Conservation (phyloP, 2,329 filamentous ascomycete species). For the Neoarthrinium moseri region DNA sequence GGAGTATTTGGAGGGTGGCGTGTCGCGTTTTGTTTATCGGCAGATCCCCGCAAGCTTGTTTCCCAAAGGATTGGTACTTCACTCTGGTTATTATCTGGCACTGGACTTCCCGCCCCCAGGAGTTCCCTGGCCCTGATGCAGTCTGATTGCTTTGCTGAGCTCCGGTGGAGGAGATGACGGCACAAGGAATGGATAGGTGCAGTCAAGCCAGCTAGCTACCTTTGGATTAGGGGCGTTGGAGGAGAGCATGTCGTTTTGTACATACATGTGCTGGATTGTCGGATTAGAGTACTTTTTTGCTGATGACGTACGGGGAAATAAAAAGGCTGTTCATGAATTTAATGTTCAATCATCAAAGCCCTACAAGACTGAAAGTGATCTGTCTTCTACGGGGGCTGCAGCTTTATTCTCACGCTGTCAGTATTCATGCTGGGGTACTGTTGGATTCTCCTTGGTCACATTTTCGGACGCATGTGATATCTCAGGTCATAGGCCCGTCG, state of each 20-base stretch:
- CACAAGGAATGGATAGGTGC: conserved; percentile 3
- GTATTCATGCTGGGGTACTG: no score
- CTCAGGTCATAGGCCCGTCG: no score
- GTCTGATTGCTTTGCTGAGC: conserved; percentile 3
- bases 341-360: no score
- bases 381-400: no score
- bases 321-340: conserved; percentile 5
- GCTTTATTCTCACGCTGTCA: no score
- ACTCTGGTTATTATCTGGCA: no score
- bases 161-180: neutral
- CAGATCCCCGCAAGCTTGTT: conserved; percentile 7
- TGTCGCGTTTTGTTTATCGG: conserved; percentile 15
- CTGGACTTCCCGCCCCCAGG: neutral
- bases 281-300: conserved; percentile 5
- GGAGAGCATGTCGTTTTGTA: conserved; percentile 2
- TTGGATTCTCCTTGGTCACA: no score
- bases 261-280: conserved; percentile 8
- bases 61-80: neutral
- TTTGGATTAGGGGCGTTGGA: neutral
- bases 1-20: conserved; percentile 18
- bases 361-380: no score
- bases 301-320: neutral
- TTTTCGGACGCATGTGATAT: no score
- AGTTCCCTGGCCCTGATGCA: neutral
- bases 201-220: neutral